Conservation (phyloP, 83 land plant species). For the Picea abies region DNA sequence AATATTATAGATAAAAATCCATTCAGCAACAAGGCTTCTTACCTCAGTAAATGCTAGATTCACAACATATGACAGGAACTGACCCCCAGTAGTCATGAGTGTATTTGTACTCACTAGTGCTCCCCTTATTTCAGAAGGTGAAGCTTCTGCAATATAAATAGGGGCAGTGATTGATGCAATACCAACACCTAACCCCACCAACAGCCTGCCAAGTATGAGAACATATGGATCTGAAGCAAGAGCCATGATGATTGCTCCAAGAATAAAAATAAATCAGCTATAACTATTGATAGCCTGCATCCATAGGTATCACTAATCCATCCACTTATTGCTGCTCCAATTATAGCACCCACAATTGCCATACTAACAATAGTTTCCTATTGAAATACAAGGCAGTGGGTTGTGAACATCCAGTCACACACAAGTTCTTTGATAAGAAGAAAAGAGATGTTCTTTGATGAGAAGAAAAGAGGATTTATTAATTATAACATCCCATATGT, state of each 20-base stretch:
- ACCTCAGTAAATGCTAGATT: no score
- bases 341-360: no score
- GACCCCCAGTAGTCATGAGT: no score
- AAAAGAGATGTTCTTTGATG: neutral
- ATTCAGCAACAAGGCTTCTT: no score
- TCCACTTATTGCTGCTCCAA: no score
- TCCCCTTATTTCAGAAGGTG: conserved; percentile 85
- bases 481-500: neutral
- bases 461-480: neutral
- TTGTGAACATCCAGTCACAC: neutral
- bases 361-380: no score
- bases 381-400: no score
- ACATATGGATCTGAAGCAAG: conserved; percentile 62
- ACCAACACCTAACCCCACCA: conserved; percentile 84
- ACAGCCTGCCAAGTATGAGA: conserved; percentile 62
- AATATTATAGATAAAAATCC: no score
- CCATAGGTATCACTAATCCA: conserved; percentile 59
- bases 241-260: conserved; percentile 79
- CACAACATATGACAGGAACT: no score
- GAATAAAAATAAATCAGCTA: conserved; percentile 64
- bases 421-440: no score
- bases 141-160: conserved; percentile 84
- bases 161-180: conserved; percentile 92
- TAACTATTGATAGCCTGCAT: conserved; percentile 51
- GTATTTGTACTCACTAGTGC: no score